Evolutionary conservation across 2,329 filamentous ascomycete species (phyloP).

Genomic region (Fusarium lyarnte): DNA sequence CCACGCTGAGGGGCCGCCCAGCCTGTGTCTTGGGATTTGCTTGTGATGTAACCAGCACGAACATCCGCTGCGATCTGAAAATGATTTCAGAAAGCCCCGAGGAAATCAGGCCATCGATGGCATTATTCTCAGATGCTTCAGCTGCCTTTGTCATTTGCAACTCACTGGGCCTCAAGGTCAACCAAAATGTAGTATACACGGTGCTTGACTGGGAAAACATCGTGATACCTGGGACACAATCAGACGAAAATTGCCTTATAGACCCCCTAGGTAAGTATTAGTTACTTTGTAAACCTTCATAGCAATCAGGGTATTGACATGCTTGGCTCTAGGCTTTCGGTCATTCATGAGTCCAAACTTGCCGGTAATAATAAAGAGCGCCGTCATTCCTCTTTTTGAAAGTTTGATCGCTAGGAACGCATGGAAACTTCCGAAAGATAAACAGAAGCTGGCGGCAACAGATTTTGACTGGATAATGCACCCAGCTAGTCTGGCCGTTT

Average conservation of each 20-base stretch:
- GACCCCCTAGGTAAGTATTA: background rate
- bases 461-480: background rate
- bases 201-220: conserved; percentile 2
- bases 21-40: conserved; percentile 2
- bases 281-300: background rate
- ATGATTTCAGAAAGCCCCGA: background rate
- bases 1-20: background rate
- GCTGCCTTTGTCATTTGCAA: background rate
- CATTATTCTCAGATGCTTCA: conserved; percentile 4
- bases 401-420: background rate
- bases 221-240: background rate
- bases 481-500: background rate
- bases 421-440: conserved; percentile 3
- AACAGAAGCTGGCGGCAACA: background rate
- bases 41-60: conserved; percentile 3
- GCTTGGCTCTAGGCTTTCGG: conserved; percentile 3
- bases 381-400: background rate
- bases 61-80: conserved; percentile 2
- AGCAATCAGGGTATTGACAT: background rate
- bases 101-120: background rate
- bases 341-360: conserved; percentile 4
- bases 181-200: background rate
- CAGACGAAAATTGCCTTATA: background rate
- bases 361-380: background rate
- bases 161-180: background rate